Percentiles rank a stretch among this genome's conserved stretches.
phyloP scores from a whole-genome alignment of 306 rosid species.

The Sophora flavescens region DNA sequence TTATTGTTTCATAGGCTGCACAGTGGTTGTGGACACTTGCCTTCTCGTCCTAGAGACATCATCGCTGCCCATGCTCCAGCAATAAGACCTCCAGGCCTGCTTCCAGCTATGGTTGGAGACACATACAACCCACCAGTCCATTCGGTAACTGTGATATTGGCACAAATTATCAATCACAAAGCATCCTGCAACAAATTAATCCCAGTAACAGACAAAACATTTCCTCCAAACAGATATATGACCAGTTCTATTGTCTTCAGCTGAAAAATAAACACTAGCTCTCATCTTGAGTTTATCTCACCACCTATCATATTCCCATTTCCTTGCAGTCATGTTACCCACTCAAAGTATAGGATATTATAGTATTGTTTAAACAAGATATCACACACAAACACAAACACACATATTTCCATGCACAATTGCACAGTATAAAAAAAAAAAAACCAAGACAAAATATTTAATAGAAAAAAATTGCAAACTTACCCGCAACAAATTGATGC shows the following conservation, averaged over 20 bases:
- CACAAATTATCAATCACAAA: slow-evolving; percentile 23
- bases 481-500: slow-evolving; percentile 99
- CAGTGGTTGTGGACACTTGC: slow-evolving; percentile 45
- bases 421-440: too few relatives aligned
- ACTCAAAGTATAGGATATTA: slow-evolving; percentile 5
- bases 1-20: slow-evolving; percentile 19
- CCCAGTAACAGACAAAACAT: slow-evolving; percentile 27
- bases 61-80: slow-evolving; percentile 99
- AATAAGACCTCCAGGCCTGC: slow-evolving; percentile 93
- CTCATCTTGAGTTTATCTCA: slow-evolving; percentile 24
- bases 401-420: not conserved
- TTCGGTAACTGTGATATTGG: slow-evolving; percentile 77
- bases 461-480: slow-evolving; percentile 52
- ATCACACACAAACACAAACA: not conserved
- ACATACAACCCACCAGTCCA: slow-evolving; percentile 98
- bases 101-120: slow-evolving; percentile 97
- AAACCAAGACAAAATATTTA: slow-evolving; percentile 23
- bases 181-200: slow-evolving; percentile 41
- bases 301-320: slow-evolving; percentile 14
- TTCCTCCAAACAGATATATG: slow-evolving; percentile 26
- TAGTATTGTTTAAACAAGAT: slow-evolving; percentile 12
- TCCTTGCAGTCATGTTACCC: slow-evolving; percentile 3
- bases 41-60: slow-evolving; percentile 92
- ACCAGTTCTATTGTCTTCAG: slow-evolving; percentile 18
- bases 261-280: slow-evolving; percentile 19